phyloP scores from a whole-genome alignment of 441 rosid genomes.

The Geranium incanum region DNA sequence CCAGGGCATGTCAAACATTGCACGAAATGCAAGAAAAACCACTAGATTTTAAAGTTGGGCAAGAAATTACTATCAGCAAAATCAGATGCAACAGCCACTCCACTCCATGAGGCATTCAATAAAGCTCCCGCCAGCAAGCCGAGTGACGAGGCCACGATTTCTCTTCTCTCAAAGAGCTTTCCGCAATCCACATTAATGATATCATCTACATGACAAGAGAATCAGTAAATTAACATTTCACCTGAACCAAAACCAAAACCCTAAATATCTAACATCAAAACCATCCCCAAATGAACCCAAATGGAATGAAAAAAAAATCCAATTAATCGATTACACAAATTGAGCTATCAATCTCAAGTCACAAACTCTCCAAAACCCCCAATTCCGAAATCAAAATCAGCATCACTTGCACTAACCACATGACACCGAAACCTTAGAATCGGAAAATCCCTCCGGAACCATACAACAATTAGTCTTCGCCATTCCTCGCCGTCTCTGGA shows the following conservation, averaged over 20 bases:
- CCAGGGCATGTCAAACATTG: background rate
- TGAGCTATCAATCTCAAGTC: background rate
- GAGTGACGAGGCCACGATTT: constrained; percentile 35
- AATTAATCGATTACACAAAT: background rate
- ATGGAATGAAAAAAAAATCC: background rate
- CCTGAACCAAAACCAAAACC: background rate
- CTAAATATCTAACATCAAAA: background rate
- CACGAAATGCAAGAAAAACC: background rate
- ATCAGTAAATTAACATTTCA: background rate
- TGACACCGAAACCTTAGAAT: constrained; percentile 19
- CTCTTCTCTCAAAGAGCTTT: constrained; percentile 45
- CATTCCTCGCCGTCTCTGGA: constrained; percentile 32
- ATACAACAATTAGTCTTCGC: constrained; percentile 22
- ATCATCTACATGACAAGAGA: constrained; percentile 23
- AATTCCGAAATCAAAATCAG: background rate
- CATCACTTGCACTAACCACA: constrained; percentile 17
- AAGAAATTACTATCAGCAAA: constrained; percentile 62
- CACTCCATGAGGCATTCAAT: constrained; percentile 25
- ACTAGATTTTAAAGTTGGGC: background rate
- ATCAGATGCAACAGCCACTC: constrained; percentile 47
- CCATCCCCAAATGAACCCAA: background rate
- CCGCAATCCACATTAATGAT: constrained; percentile 10
- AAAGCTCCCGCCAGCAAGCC: constrained; percentile 39
- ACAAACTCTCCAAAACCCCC: background rate
- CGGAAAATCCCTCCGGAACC: constrained; percentile 5